Percentiles rank a stretch among this genome's conserved stretches.
Evolutionary conservation across 2,329 filamentous ascomycete species (phyloP).

Genomic region (Arthrinium phaeospermum): DNA sequence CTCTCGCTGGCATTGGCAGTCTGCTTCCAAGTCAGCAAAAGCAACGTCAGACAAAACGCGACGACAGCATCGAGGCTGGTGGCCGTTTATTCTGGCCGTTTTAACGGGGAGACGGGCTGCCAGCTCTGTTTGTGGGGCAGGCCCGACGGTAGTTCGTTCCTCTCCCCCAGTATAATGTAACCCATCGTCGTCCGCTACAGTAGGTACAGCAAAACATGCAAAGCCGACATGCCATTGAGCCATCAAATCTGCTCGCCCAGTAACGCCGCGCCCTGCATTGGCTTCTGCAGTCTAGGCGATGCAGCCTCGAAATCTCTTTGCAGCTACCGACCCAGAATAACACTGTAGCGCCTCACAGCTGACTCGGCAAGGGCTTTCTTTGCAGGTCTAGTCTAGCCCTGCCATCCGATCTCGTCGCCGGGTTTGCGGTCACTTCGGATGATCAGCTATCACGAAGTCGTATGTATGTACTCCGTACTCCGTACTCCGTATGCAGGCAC

Average conservation of each 20-base stretch:
- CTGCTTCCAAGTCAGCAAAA: not conserved
- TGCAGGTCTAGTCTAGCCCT: not conserved
- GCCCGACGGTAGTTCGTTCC: not conserved
- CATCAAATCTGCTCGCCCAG: not conserved
- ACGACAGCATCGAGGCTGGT: not conserved
- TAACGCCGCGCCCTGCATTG: not conserved
- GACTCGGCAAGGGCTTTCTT: not conserved
- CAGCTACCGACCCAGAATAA: not conserved
- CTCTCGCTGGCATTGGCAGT: not conserved
- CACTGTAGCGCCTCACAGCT: not conserved
- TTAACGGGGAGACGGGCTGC: not conserved
- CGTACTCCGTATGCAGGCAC: not conserved
- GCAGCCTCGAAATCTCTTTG: not conserved
- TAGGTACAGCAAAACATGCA: not conserved
- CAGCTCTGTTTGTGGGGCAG: not conserved
- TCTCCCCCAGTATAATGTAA: conserved; percentile 5
- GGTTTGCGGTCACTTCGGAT: not conserved
- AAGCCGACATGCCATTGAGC: not conserved
- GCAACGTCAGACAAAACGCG: not conserved
- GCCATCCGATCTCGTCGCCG: not conserved
- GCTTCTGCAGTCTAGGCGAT: not conserved
- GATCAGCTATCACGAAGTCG: not conserved
- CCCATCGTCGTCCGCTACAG: not conserved
- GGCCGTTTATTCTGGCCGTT: not conserved
- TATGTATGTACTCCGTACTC: too few species aligned